phyloP scores from a whole-genome alignment of 2,329 filamentous ascomycete genomes.

The Arthrobotrys sphaeroides region DNA sequence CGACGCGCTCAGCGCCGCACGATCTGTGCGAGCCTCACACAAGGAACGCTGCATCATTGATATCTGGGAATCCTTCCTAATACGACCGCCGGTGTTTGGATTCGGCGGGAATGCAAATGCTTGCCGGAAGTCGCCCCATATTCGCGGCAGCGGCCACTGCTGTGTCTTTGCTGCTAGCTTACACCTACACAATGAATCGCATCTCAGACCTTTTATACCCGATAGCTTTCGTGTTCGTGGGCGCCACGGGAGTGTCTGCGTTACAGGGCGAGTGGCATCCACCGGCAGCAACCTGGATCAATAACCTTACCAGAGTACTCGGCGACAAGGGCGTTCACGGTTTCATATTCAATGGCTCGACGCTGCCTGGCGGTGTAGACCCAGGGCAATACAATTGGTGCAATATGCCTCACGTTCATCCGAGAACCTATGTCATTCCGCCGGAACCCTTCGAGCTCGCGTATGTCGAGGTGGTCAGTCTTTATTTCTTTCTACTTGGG shows the following conservation, averaged over 20 bases:
- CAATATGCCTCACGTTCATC: slow-evolving; percentile 86
- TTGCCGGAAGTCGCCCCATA: background rate
- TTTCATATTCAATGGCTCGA: slow-evolving; percentile 76
- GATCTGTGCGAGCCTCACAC: too few species aligned
- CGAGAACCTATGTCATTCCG: slow-evolving; percentile 70
- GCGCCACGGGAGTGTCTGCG: background rate
- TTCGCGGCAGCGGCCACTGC: background rate
- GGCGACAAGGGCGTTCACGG: slow-evolving; percentile 73
- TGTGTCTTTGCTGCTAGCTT: background rate
- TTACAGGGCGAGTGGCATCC: slow-evolving; percentile 66
- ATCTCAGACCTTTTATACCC: slow-evolving; percentile 12
- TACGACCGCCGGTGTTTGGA: too few species aligned
- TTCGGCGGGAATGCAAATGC: slow-evolving; percentile 12
- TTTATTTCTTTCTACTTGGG: slow-evolving; percentile 21
- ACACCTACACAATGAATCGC: background rate
- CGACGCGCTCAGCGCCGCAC: too few species aligned
- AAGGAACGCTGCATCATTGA: too few species aligned
- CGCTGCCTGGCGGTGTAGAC: slow-evolving; percentile 65
- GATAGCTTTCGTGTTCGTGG: background rate
- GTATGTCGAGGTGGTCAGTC: slow-evolving; percentile 73
- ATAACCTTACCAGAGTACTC: slow-evolving; percentile 70
- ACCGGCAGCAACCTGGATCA: slow-evolving; percentile 68
- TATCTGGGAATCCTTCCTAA: background rate
- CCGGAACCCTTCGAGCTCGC: slow-evolving; percentile 70
- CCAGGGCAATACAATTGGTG: slow-evolving; percentile 81